Evolutionary conservation across 495 filamentous ascomycete genomes (phyloP), one percentile per base, ranked within the genome.

Genomic region (Penicillium turbatum): DNA sequence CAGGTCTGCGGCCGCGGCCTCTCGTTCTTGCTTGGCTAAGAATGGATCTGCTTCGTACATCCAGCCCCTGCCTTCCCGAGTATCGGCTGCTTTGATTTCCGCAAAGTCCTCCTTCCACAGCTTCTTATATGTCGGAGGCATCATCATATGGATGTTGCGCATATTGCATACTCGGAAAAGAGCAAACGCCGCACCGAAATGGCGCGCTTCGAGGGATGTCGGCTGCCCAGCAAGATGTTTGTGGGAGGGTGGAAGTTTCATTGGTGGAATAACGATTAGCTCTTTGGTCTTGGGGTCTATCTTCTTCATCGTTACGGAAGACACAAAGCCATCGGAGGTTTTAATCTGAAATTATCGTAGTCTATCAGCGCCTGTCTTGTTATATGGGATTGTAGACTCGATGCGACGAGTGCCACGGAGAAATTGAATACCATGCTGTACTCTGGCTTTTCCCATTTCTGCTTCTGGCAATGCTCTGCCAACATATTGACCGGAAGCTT

Each of bases 11-110:
- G 84, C 84, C 13, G 84, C 86, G 55, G 87, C 86, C 26, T 95
- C 89, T 38, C 88, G 78, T 64, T 95, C 88, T 48, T 84, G 79
- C 65, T 85, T 76, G 5, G 88, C 86, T 36, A 83, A 70, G 70
- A 98, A 98, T 0, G 93, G 93, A 67, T 98, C 95, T 13, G 89
- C 92, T 57, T 95, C 91, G 62, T 97, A 98, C 81, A 95, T 85
- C 90, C 92, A 97, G 5, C 70, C 86, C 55, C 82, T 84, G 10
- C 89, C 90, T 47, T 86, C 82, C 57, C 80, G 84, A 11, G 86
- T 74, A 61, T 95, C 91, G 51, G 83, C 78, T 53, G 79, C 79
- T 68, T 95, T 97, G 53, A 96, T 67, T 3, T 82, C 79, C 40
- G 86, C 79, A 61, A 97, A 95, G 47, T 87, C 82, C 9, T 82